Evolutionary conservation across 495 filamentous ascomycete species (phyloP).

Genomic region (Lichina pygmaea): DNA sequence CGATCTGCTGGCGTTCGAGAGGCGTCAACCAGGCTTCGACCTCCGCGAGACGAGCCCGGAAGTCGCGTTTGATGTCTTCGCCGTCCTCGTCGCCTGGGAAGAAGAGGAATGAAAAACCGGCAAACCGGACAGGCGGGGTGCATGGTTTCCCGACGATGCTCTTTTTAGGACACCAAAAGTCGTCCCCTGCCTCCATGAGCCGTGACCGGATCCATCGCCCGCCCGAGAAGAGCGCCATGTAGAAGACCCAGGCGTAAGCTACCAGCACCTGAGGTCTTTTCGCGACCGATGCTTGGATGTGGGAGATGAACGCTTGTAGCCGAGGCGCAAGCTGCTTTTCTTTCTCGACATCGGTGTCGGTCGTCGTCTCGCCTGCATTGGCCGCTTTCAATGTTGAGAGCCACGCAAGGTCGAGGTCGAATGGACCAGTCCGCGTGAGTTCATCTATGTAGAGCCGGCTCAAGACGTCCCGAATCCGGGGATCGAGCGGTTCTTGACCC

Average conservation of each 20-base stretch:
- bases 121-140: not conserved
- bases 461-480: not conserved
- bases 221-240: conserved; percentile 31
- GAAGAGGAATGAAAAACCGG: not conserved
- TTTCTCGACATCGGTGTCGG: not conserved
- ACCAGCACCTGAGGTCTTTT: conserved; percentile 22
- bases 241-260: conserved; percentile 30
- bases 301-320: conserved; percentile 5
- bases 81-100: conserved; percentile 8
- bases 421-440: not conserved
- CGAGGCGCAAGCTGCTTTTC: not conserved
- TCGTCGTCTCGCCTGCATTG: not conserved
- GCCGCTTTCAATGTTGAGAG: not conserved
- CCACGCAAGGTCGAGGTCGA: not conserved
- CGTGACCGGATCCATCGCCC: conserved; percentile 23
- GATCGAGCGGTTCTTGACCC: not conserved
- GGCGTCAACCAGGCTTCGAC: conserved; percentile 16
- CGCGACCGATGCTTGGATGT: conserved; percentile 10
- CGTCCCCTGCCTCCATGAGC: conserved; percentile 14
- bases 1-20: conserved; percentile 18
- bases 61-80: conserved; percentile 21
- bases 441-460: not conserved
- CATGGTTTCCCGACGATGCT: not conserved
- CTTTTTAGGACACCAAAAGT: conserved; percentile 14
- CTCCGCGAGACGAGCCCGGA: conserved; percentile 14